These are phyloP conservation scores for Tetradesmus lagerheimii DNA, from an alignment of 139 green algal species.

Conservation along the genomic window DNA sequence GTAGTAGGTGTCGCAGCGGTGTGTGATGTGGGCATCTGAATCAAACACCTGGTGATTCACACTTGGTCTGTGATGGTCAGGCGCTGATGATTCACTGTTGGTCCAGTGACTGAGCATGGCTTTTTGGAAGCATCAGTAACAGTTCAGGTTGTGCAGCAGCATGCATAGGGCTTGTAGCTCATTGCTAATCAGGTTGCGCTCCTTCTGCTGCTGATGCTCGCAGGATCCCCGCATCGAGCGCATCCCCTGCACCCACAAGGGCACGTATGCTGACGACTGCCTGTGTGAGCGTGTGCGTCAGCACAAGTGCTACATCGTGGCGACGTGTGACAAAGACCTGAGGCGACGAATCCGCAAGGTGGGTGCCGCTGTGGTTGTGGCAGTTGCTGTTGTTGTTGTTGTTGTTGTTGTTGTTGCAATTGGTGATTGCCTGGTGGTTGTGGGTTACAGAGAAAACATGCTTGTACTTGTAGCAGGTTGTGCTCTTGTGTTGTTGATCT, in stretches of 20 bases:
- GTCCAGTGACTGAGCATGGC: too few species aligned
- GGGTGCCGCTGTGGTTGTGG: background rate
- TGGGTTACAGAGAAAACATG: background rate
- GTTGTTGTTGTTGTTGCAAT: background rate
- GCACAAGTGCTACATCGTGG: slow-evolving; percentile 99
- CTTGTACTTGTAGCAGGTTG: too few species aligned
- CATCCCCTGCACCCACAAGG: slow-evolving; percentile 95
- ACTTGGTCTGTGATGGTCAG: too few species aligned
- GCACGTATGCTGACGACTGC: slow-evolving; percentile 99
- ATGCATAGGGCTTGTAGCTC: too few species aligned
- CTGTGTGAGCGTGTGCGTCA: slow-evolving; percentile 94
- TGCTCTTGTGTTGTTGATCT: too few species aligned
- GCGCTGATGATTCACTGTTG: too few species aligned
- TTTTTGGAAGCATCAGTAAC: too few species aligned
- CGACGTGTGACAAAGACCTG: slow-evolving; percentile 98
- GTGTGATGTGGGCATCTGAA: too few species aligned
- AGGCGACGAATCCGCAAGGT: slow-evolving; percentile 95
- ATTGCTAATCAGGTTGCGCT: too few species aligned
- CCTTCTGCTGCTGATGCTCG: background rate
- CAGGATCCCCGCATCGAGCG: slow-evolving; percentile 93
- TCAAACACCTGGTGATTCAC: too few species aligned
- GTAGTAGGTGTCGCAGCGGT: too few species aligned
- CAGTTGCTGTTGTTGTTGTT: background rate
- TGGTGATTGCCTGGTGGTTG: background rate
- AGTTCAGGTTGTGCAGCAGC: too few species aligned